Conservation (phyloP, 768 basidiomycete species). For the Krasilnikovozyma curviuscula region DNA sequence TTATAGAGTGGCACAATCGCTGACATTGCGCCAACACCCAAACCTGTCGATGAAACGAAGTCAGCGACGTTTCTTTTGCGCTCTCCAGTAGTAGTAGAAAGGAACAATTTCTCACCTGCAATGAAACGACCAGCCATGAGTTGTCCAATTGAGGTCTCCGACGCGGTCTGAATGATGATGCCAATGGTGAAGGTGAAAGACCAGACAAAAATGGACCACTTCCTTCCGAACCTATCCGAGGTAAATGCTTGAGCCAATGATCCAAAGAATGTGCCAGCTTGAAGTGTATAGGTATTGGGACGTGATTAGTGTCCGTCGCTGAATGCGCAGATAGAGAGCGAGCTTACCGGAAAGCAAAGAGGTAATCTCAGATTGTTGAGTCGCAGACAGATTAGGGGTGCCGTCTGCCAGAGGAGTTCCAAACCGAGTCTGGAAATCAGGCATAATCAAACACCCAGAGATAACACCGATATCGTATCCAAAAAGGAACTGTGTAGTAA, state of each 20-base stretch:
- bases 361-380: conserved; percentile 56
- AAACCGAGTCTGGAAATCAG: conserved; percentile 52
- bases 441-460: conserved; percentile 53
- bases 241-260: conserved; percentile 52
- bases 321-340: conserved; percentile 14
- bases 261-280: conserved; percentile 30
- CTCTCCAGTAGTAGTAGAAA: too few relatives aligned
- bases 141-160: conserved; percentile 40
- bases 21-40: conserved; percentile 52
- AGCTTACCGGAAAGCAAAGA: conserved; percentile 58
- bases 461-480: conserved; percentile 64
- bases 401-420: conserved; percentile 37
- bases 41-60: conserved; percentile 52
- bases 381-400: conserved; percentile 36
- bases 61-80: too few relatives aligned
- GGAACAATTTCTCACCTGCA: too few relatives aligned
- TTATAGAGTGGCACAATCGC: conserved; percentile 47
- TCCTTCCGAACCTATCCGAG: conserved; percentile 49
- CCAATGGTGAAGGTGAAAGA: conserved; percentile 37
- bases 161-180: conserved; percentile 35
- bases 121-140: conserved; percentile 36
- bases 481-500: conserved; percentile 35
- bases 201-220: conserved; percentile 58
- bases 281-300: conserved; percentile 30
- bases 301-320: not conserved